Evolutionary conservation across 495 filamentous ascomycete species (phyloP).

Genomic region (Gamarada debralockiae): DNA sequence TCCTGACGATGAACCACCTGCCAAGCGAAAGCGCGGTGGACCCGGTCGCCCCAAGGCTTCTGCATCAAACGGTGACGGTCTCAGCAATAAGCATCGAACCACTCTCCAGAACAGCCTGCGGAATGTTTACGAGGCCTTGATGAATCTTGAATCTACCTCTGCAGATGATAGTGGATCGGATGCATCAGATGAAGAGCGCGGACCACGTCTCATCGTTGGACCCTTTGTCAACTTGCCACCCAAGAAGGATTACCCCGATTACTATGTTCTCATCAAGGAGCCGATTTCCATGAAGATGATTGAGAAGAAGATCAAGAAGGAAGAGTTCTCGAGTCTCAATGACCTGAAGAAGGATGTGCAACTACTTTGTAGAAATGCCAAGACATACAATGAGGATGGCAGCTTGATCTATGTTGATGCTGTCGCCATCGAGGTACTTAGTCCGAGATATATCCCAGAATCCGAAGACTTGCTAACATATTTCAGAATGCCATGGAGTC

Average conservation of each 20-base stretch:
- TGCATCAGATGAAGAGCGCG: slow-evolving; percentile 41
- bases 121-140: slow-evolving; percentile 70
- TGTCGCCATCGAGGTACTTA: slow-evolving; percentile 83
- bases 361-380: slow-evolving; percentile 82
- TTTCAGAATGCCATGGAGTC: slow-evolving; percentile 59
- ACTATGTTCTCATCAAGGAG: slow-evolving; percentile 86
- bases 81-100: slow-evolving; percentile 48
- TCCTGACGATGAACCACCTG: slow-evolving; percentile 70
- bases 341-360: slow-evolving; percentile 81
- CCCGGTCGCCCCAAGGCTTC: slow-evolving; percentile 60
- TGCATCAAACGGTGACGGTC: slow-evolving; percentile 40
- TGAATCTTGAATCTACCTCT: slow-evolving; percentile 69
- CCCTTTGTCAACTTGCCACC: slow-evolving; percentile 90
- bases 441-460: neutral
- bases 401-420: slow-evolving; percentile 90
- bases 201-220: slow-evolving; percentile 75
- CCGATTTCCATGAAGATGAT: slow-evolving; percentile 95
- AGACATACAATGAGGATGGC: slow-evolving; percentile 92
- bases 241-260: slow-evolving; percentile 85
- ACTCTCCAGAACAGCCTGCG: slow-evolving; percentile 72
- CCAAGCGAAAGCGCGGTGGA: slow-evolving; percentile 76
- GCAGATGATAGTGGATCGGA: slow-evolving; percentile 56
- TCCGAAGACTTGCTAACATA: slow-evolving; percentile 26
- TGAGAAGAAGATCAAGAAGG: slow-evolving; percentile 86
- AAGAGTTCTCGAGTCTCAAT: slow-evolving; percentile 77